Evolutionary conservation across 371 early-diverging fungal species (phyloP).

Genomic region (Mucor racemosus): DNA sequence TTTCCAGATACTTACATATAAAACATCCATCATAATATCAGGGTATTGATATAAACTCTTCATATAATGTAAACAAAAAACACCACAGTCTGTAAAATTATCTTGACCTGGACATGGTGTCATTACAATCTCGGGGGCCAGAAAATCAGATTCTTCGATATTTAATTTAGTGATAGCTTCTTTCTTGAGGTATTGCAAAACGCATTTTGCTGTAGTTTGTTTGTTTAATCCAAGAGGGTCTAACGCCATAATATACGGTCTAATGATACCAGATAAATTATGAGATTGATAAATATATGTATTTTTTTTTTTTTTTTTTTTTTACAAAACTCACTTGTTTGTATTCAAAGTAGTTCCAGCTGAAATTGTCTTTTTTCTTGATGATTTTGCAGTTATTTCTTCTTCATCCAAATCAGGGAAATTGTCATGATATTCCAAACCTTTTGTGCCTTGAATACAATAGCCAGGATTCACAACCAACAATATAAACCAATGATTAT

Average conservation of each 20-base stretch:
- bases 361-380: background rate
- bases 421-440: background rate
- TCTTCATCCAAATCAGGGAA: background rate
- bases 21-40: slow-evolving; percentile 6
- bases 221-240: slow-evolving; percentile 20
- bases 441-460: slow-evolving; percentile 4
- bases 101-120: slow-evolving; percentile 20
- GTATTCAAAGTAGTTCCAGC: slow-evolving; percentile 4
- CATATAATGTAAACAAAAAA: slow-evolving; percentile 25
- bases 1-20: slow-evolving; percentile 16
- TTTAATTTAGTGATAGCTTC: slow-evolving; percentile 20
- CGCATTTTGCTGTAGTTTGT: background rate
- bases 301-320: background rate
- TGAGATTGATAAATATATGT: background rate
- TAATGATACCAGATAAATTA: slow-evolving; percentile 2
- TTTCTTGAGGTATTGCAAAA: slow-evolving; percentile 15
- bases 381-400: background rate
- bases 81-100: slow-evolving; percentile 30
- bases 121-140: slow-evolving; percentile 11
- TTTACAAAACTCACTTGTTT: slow-evolving; percentile 11
- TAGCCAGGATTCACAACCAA: slow-evolving; percentile 21
- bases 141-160: slow-evolving; percentile 6
- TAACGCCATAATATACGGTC: slow-evolving; percentile 21
- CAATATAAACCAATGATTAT: slow-evolving; percentile 26
- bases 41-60: slow-evolving; percentile 12